phyloP scores from a whole-genome alignment of 768 basidiomycete species.

The Russula dissimulans region DNA sequence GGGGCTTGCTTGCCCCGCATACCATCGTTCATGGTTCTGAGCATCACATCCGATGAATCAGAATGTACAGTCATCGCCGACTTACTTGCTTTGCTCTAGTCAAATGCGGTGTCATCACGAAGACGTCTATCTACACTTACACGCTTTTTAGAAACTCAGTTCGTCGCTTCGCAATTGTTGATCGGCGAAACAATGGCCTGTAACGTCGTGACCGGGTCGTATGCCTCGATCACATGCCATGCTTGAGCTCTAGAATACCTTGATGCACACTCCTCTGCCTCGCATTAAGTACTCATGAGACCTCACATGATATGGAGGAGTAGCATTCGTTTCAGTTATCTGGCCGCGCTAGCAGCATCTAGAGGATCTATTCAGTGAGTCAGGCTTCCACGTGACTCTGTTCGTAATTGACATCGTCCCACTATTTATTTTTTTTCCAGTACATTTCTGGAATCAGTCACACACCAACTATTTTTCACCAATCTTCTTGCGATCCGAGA shows the following conservation, averaged over 20 bases:
- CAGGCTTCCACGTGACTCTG: background rate
- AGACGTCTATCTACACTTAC: background rate
- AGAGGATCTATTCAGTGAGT: background rate
- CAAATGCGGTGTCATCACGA: background rate
- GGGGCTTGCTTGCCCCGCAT: background rate
- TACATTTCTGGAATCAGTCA: background rate
- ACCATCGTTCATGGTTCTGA: background rate
- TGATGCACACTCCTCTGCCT: background rate
- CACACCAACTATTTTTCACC: background rate
- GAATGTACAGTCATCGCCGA: background rate
- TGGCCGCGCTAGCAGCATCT: conserved; percentile 15
- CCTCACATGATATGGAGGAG: conserved; percentile 10
- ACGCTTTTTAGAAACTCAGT: background rate
- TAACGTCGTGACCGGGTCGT: background rate
- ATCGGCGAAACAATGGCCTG: background rate
- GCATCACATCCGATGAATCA: background rate
- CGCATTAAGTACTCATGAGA: conserved; percentile 10
- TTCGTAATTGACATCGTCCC: conserved; percentile 7
- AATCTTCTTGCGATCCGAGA: background rate
- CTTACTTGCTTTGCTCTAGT: background rate
- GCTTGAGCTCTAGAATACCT: conserved; percentile 5
- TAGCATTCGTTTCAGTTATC: conserved; percentile 5
- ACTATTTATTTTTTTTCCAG: background rate
- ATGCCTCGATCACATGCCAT: conserved; percentile 14
- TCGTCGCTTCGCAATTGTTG: background rate